These are phyloP conservation scores for Dioscorea dumetorum DNA, from an alignment of 106 monocot genomes.

Conservation along the genomic window DNA sequence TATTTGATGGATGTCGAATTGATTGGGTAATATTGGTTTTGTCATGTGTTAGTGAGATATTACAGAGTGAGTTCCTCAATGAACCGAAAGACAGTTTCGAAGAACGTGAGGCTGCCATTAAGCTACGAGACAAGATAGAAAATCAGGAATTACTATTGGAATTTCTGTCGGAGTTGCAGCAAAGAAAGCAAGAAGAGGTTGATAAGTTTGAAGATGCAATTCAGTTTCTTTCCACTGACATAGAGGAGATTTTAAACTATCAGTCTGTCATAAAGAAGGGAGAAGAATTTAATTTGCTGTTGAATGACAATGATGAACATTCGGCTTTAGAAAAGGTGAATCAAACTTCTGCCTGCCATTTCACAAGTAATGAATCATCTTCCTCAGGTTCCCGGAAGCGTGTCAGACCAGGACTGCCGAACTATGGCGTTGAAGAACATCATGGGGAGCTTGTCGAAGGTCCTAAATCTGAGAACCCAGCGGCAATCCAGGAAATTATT, in stretches of 20 bases:
- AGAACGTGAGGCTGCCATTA: constrained; percentile 66
- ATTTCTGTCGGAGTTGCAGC: constrained; percentile 59
- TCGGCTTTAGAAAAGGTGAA: constrained; percentile 7
- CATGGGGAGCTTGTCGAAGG: constrained; percentile 11
- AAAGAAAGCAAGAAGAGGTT: constrained; percentile 57
- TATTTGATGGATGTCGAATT: not conserved
- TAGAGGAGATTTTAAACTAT: constrained; percentile 44
- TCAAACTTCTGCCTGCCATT: constrained; percentile 8
- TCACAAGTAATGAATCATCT: constrained; percentile 26
- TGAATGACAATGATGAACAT: constrained; percentile 24
- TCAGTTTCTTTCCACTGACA: constrained; percentile 64
- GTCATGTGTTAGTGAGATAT: constrained; percentile 52
- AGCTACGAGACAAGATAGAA: constrained; percentile 68
- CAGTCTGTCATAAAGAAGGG: constrained; percentile 28
- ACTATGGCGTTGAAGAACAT: constrained; percentile 10
- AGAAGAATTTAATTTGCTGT: constrained; percentile 5
- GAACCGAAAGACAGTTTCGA: constrained; percentile 47
- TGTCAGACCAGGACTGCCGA: constrained; percentile 11
- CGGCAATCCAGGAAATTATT: constrained; percentile 26
- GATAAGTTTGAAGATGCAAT: constrained; percentile 52
- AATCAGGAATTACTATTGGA: constrained; percentile 78
- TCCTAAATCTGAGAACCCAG: constrained; percentile 17
- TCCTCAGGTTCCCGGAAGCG: constrained; percentile 56
- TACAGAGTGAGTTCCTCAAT: constrained; percentile 87
- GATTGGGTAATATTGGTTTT: not conserved